Evolutionary conservation across 768 basidiomycete genomes (phyloP).

Genomic region (Nevesoporus exiguus): DNA sequence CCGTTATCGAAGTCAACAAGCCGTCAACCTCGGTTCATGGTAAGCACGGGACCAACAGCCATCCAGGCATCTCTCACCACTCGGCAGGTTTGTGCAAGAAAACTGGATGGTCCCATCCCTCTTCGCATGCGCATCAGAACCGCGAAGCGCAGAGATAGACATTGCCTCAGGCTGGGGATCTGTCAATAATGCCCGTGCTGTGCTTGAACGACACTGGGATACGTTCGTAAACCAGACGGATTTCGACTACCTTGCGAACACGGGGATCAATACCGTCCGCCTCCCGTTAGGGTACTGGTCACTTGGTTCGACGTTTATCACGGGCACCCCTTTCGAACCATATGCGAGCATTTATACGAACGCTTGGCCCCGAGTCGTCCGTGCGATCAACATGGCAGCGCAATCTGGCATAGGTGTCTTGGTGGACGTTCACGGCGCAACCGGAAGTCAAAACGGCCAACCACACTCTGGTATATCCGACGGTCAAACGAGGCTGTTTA

Average conservation of each 20-base stretch:
- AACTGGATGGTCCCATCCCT: slow-evolving; percentile 71
- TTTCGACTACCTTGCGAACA: slow-evolving; percentile 55
- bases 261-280: slow-evolving; percentile 60
- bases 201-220: slow-evolving; percentile 75
- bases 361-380: slow-evolving; percentile 36
- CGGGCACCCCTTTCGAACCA: slow-evolving; percentile 37
- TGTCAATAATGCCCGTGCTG: slow-evolving; percentile 38
- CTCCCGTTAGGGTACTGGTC: slow-evolving; percentile 60
- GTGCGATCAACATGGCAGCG: slow-evolving; percentile 42
- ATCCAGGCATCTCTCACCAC: not conserved
- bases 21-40: slow-evolving; percentile 24
- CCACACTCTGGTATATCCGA: slow-evolving; percentile 36
- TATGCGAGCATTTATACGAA: slow-evolving; percentile 42
- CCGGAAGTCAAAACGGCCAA: slow-evolving; percentile 46
- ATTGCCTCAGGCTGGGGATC: slow-evolving; percentile 55
- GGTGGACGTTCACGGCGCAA: slow-evolving; percentile 52
- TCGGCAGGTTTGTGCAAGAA: slow-evolving; percentile 64
- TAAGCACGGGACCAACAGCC: not conserved
- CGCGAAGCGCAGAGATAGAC: slow-evolving; percentile 55
- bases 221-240: slow-evolving; percentile 64
- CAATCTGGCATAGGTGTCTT: slow-evolving; percentile 45
- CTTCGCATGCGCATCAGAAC: slow-evolving; percentile 54
- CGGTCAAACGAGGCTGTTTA: slow-evolving; percentile 39
- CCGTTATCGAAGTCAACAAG: slow-evolving; percentile 22
- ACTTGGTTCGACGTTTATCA: slow-evolving; percentile 27